Evolutionary conservation across 2,329 filamentous ascomycete species (phyloP), one percentile per base, ranked within the genome.

Genomic region (Graphiopsis chlorocephala): DNA sequence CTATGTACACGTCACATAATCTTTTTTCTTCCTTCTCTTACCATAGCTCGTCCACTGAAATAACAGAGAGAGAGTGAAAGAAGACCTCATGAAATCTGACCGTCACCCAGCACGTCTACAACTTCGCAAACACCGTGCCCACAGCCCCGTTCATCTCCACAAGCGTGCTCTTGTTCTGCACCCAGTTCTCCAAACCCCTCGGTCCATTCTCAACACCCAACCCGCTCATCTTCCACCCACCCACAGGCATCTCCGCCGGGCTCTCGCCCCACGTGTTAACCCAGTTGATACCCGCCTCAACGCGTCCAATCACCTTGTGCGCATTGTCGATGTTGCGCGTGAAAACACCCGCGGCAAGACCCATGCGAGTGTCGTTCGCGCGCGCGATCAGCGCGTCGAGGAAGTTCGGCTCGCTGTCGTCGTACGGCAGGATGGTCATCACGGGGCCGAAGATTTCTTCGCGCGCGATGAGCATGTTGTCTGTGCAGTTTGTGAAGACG

Each of bases 181-280:
- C 85, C 89, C 93, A 97, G 3, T 90, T 89, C 77, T 90, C 88
- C 62, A 97, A 83, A 0, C 92, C 92, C 72, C 85, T 86, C 65
- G 87, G 83, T 3, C 92, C 93, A 76, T 97, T 97, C 82, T 96
- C 92, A 1, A 96, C 88, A 0, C 92, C 92, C 11, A 96, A 80
- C 35, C 93, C 93, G 74, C 92, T 96, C 83, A 90, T 85, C 82
- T 96, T 96, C 93, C 92, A 96, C 0, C 92, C 92, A 11, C 92
- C 92, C 0, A 96, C 92, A 2, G 90, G 90, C 93, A 96, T 96
- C 81, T 96, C 92, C 0, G 93, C 91, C 0, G 92, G 92, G 57
- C 86, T 89, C 80, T 96, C 92, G n/a, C 93, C 92, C 93, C 93
- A 96, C 0, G 91, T 93, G 76, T 96, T 96, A 61, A 96, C 84